phyloP scores from a whole-genome alignment of 495 filamentous ascomycete species.

The Hypoxylon lienhwacheense region DNA sequence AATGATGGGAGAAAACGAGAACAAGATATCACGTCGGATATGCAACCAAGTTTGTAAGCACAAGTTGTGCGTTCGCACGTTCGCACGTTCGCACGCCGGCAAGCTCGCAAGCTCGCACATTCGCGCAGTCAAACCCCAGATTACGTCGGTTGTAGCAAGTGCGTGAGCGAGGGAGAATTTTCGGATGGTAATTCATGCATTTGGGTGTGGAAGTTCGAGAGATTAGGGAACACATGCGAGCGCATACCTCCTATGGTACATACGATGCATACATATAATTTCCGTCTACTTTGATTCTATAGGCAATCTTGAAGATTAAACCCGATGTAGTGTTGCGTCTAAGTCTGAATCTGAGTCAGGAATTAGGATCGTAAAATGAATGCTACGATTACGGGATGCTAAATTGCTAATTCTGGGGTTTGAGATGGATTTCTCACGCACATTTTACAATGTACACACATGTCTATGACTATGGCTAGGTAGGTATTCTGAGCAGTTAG shows the following conservation, averaged over 20 bases:
- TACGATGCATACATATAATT: conserved; percentile 1
- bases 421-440: conserved; percentile 34
- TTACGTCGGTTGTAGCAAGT: conserved; percentile 5
- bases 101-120: too few species aligned
- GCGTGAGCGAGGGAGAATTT: conserved; percentile 22
- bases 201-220: background rate
- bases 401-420: conserved; percentile 23
- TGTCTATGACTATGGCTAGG: too few species aligned
- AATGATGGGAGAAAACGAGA: conserved; percentile 18
- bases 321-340: conserved; percentile 36
- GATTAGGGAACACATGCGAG: background rate
- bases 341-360: conserved; percentile 33
- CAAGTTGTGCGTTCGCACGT: conserved; percentile 1
- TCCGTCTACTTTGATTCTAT: conserved; percentile 18
- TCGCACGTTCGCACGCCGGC: too few species aligned
- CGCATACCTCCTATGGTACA: background rate
- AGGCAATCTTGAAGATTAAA: conserved; percentile 30
- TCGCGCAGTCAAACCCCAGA: conserved; percentile 17
- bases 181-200: conserved; percentile 15
- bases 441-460: too few species aligned
- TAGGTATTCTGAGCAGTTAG: too few species aligned
- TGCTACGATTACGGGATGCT: conserved; percentile 29
- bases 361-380: conserved; percentile 25
- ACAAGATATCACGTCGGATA: conserved; percentile 1
- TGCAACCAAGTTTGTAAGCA: conserved; percentile 22